Percentiles rank a stretch among this genome's conserved stretches.
These are phyloP conservation scores for Ceratonia siliqua DNA, from an alignment of 306 rosid genomes.

Conservation along the genomic window DNA sequence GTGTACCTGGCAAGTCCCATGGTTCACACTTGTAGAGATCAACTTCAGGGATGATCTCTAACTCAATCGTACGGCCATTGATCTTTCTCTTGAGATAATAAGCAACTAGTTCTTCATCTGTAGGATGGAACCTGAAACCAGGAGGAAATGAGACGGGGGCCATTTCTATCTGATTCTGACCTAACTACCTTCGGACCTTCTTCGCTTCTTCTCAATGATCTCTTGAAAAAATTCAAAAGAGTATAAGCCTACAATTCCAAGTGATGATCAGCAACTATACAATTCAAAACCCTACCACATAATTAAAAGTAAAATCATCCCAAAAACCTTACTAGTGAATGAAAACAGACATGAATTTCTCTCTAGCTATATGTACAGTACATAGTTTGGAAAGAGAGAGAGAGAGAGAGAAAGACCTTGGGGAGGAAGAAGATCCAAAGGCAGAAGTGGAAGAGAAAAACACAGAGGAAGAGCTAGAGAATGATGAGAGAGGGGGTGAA, in stretches of 20 bases:
- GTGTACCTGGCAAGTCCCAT: slow-evolving; percentile 90
- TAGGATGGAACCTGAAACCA: slow-evolving; percentile 92
- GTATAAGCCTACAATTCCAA: slow-evolving; percentile 3
- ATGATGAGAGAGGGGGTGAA: slow-evolving; percentile 31
- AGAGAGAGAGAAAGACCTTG: slow-evolving; percentile 41
- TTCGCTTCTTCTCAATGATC: slow-evolving; percentile 25
- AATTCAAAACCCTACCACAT: slow-evolving; percentile 13
- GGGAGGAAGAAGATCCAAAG: slow-evolving; percentile 58
- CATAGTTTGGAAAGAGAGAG: not conserved
- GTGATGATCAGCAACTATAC: not conserved
- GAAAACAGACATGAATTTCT: not conserved
- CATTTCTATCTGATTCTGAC: slow-evolving; percentile 37
- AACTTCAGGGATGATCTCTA: slow-evolving; percentile 93
- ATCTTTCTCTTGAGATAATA: slow-evolving; percentile 93
- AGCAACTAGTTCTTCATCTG: slow-evolving; percentile 90
- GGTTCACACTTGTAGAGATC: slow-evolving; percentile 98
- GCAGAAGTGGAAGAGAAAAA: slow-evolving; percentile 29
- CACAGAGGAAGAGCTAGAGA: slow-evolving; percentile 17
- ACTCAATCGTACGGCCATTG: slow-evolving; percentile 74
- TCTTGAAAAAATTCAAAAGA: not conserved
- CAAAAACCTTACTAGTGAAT: not conserved
- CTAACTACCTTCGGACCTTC: slow-evolving; percentile 36
- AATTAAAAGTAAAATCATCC: not conserved
- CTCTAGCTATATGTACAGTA: not conserved
- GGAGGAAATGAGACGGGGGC: slow-evolving; percentile 92